phyloP scores from a whole-genome alignment of 1,284 basidiomycete species.

The Spongispora temasekensis region DNA sequence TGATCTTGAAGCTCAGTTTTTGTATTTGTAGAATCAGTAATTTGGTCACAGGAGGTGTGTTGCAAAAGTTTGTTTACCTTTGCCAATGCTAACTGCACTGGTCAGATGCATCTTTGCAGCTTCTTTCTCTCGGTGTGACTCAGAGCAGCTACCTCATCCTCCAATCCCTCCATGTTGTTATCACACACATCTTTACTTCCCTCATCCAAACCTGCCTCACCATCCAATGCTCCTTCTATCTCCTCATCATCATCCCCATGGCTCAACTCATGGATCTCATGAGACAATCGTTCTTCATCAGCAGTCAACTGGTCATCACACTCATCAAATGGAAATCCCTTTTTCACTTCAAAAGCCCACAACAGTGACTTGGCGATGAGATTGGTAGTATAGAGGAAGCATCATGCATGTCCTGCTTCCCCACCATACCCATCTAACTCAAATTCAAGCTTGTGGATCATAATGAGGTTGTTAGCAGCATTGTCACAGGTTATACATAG shows the following conservation, averaged over 20 bases:
- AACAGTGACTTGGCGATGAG: neutral
- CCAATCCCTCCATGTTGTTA: neutral
- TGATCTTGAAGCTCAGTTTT: neutral
- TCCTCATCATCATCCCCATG: neutral
- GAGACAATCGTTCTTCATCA: neutral
- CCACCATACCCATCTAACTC: neutral
- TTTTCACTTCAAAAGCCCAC: neutral
- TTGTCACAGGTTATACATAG: neutral
- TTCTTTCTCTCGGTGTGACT: neutral
- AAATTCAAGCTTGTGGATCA: neutral
- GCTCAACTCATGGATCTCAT: neutral
- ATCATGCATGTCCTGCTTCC: neutral
- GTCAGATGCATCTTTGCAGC: neutral
- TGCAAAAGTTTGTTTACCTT: neutral
- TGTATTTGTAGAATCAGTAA: neutral
- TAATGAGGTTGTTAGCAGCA: neutral
- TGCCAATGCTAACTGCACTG: neutral
- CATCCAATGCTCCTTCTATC: neutral
- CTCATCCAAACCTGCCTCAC: neutral
- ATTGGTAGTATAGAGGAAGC: neutral
- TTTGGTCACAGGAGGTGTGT: neutral
- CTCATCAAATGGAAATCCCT: neutral
- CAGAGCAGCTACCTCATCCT: neutral
- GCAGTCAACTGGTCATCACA: neutral
- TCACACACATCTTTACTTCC: too few species aligned